Evolutionary conservation across 2,329 filamentous ascomycete species (phyloP).

Genomic region (Cladophialophora carrionii): DNA sequence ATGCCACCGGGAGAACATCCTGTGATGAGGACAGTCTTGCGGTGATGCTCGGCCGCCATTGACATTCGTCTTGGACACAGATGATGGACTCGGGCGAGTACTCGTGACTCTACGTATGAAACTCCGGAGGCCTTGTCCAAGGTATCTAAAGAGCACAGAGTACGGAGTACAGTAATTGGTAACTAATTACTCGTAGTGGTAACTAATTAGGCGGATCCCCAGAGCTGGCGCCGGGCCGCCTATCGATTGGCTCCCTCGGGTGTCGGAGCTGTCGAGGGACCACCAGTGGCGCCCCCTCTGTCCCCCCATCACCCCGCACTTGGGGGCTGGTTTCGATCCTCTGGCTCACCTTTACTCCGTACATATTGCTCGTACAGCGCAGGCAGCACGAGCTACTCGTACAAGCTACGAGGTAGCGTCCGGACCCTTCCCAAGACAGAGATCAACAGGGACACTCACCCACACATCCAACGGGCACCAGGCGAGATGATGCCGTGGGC

Average conservation of each 20-base stretch:
- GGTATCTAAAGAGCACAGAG: no score
- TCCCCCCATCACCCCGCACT: constrained; percentile 2
- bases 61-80: neutral
- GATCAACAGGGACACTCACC: constrained; percentile 22
- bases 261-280: neutral
- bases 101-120: no score
- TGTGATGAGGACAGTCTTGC: constrained; percentile 37
- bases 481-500: neutral
- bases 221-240: no score
- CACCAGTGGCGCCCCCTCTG: neutral
- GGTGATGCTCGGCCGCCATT: constrained; percentile 21
- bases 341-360: neutral
- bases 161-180: no score
- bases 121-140: no score
- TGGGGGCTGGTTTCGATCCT: constrained; percentile 1
- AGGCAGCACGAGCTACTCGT: no score
- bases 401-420: constrained; percentile 13
- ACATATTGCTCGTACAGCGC: neutral
- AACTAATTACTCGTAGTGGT: no score
- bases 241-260: no score
- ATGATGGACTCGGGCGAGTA: neutral
- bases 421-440: constrained; percentile 12
- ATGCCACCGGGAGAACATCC: constrained; percentile 53
- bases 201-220: no score
- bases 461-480: neutral